phyloP scores from a whole-genome alignment of 2,329 filamentous ascomycete genomes.

The Phymatotrichopsis omnivora region DNA sequence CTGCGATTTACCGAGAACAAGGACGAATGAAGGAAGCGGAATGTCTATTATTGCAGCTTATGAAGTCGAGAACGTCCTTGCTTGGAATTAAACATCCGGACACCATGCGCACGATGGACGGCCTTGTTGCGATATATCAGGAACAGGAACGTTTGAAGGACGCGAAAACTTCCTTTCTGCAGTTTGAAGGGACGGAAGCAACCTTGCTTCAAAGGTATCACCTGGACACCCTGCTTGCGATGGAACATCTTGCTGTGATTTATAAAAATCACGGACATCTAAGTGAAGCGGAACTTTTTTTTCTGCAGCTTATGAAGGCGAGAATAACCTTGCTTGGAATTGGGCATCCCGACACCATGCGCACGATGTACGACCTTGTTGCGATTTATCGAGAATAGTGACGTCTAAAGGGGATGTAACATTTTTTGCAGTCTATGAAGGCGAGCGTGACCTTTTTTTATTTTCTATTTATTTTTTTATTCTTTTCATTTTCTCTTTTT shows the following conservation, averaged over 20 bases:
- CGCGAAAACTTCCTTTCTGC: background rate
- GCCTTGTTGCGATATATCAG: background rate
- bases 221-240: background rate
- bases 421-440: too few species aligned
- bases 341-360: background rate
- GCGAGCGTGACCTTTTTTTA: too few species aligned
- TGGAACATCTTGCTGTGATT: background rate
- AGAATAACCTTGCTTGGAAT: background rate
- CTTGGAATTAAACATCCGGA: too few species aligned
- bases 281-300: slow-evolving; percentile 6
- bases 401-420: slow-evolving; percentile 1
- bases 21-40: slow-evolving; percentile 23
- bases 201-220: too few species aligned
- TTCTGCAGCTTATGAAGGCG: background rate
- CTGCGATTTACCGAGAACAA: background rate
- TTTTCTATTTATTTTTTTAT: too few species aligned
- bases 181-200: background rate
- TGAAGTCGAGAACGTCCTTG: background rate
- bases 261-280: background rate
- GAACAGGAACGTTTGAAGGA: background rate
- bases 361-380: background rate
- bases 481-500: too few species aligned
- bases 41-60: background rate
- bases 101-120: too few species aligned
- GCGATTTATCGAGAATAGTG: background rate